These are phyloP conservation scores for Gossypioides kirkii DNA, from an alignment of 345 rosid genomes.

Conservation along the genomic window DNA sequence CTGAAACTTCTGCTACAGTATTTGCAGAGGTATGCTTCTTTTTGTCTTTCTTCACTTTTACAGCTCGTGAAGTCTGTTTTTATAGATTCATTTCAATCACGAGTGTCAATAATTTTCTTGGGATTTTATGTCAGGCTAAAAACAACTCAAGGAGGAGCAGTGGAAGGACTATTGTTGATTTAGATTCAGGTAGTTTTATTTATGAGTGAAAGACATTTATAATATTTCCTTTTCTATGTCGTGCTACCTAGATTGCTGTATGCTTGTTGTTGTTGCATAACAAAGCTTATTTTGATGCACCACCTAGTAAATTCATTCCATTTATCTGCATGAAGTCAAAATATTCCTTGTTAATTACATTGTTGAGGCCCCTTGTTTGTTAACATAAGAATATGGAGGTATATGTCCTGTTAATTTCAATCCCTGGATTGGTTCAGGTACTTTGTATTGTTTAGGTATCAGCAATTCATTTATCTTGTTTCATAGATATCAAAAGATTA, in stretches of 20 bases:
- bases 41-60: neutral
- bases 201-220: neutral
- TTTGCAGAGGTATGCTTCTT: conserved; percentile 57
- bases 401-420: neutral
- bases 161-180: no score
- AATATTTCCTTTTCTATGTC: neutral
- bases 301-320: neutral
- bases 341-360: neutral
- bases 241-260: neutral
- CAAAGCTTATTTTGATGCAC: neutral
- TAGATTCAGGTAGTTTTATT: no score
- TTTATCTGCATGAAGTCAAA: neutral
- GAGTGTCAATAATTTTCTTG: neutral
- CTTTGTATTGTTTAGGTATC: neutral
- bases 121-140: conserved; percentile 56
- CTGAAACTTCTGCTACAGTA: conserved; percentile 66
- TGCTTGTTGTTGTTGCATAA: neutral
- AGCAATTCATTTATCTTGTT: neutral
- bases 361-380: neutral
- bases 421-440: neutral
- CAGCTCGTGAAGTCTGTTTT: neutral
- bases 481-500: neutral
- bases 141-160: conserved; percentile 50
- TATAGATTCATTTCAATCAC: neutral
- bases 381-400: neutral